These are phyloP conservation scores for Vigna angularis DNA, from an alignment of 306 rosid genomes.

Conservation along the genomic window DNA sequence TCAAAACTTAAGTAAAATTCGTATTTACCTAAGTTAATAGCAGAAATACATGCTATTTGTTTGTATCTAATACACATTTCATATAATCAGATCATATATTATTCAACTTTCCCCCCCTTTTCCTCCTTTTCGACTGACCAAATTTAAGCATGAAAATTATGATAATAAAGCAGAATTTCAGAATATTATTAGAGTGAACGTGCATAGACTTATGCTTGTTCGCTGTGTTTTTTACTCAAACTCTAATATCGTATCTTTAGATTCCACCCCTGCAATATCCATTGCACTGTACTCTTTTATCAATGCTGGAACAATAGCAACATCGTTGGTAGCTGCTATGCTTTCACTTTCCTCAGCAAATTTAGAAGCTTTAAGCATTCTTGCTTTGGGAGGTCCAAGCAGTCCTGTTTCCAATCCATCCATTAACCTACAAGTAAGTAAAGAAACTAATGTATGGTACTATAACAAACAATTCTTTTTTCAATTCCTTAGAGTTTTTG, in stretches of 20 bases:
- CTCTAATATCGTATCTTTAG: conserved; percentile 45
- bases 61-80: not conserved
- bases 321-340: conserved; percentile 60
- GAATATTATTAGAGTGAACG: too few relatives aligned
- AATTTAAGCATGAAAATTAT: conserved; percentile 31
- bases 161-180: not conserved
- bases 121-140: not conserved
- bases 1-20: not conserved
- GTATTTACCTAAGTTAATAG: too few relatives aligned
- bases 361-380: conserved; percentile 61
- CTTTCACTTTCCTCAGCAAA: conserved; percentile 61
- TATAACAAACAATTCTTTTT: not conserved
- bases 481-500: conserved; percentile 4
- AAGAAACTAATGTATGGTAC: conserved; percentile 7
- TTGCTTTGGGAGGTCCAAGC: conserved; percentile 54
- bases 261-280: conserved; percentile 59
- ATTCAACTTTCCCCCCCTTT: not conserved
- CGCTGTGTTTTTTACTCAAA: too few relatives aligned
- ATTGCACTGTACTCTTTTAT: conserved; percentile 60
- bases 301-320: conserved; percentile 66
- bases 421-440: conserved; percentile 63
- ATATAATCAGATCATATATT: not conserved
- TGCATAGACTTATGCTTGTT: too few relatives aligned
- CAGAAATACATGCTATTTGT: not conserved
- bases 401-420: conserved; percentile 47